Evolutionary conservation across 2,329 filamentous ascomycete species (phyloP).

Genomic region (Aspergillus pseudoterreus): DNA sequence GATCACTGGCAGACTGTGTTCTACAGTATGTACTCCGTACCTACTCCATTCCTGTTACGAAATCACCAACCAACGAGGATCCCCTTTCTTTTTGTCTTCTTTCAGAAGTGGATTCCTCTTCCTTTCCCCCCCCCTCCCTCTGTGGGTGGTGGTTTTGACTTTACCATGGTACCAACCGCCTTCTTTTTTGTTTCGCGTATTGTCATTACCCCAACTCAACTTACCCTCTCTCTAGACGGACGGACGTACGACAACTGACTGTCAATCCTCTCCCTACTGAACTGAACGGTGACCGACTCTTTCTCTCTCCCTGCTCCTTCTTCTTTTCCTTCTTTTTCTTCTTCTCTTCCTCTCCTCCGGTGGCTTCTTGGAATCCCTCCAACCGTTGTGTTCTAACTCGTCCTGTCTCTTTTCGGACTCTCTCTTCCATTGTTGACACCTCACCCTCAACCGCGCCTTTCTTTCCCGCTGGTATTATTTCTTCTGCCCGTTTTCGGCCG

Average conservation of each 20-base stretch:
- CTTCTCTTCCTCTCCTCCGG: neutral
- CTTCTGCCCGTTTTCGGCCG: conserved; percentile 6
- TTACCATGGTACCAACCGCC: neutral
- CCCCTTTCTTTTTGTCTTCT: neutral
- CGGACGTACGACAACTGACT: too few relatives aligned
- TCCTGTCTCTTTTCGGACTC: neutral
- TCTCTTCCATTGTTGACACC: neutral
- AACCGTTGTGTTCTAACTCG: neutral
- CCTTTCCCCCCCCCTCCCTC: neutral
- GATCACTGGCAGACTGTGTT: neutral
- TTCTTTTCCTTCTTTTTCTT: neutral
- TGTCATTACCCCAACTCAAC: neutral
- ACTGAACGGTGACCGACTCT: neutral
- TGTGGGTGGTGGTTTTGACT: neutral
- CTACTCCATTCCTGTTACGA: neutral
- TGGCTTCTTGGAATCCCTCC: neutral
- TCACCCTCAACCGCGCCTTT: conserved; percentile 1
- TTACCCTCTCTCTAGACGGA: too few relatives aligned
- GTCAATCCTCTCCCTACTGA: neutral
- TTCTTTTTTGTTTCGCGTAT: neutral
- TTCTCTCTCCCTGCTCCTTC: neutral
- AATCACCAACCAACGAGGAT: neutral
- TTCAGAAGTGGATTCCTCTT: neutral
- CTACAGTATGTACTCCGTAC: too few relatives aligned
- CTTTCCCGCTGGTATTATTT: conserved; percentile 3